Conservation (phyloP, 805 yeast species). For the Cyberlindnera mycetangii region DNA sequence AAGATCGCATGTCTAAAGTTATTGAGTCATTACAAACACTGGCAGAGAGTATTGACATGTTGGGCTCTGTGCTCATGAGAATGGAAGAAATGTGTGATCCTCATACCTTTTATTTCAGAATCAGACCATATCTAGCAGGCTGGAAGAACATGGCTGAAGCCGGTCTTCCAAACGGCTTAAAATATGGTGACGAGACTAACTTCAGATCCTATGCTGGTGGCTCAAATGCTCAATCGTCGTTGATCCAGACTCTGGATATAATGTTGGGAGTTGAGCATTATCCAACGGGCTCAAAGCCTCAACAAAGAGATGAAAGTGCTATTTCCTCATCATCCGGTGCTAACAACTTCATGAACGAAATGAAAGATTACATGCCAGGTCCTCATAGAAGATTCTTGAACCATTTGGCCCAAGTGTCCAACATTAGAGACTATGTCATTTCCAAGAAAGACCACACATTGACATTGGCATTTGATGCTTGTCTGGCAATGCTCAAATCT, state of each 20-base stretch:
- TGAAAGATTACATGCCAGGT: slow-evolving; percentile 90
- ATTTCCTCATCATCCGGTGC: slow-evolving; percentile 30
- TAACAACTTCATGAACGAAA: slow-evolving; percentile 67
- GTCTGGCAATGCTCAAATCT: slow-evolving; percentile 81
- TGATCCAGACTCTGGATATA: slow-evolving; percentile 83
- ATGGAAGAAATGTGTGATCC: slow-evolving; percentile 97
- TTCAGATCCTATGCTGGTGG: slow-evolving; percentile 78
- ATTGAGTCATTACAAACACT: slow-evolving; percentile 51
- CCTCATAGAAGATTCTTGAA: slow-evolving; percentile 73
- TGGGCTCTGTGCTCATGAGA: slow-evolving; percentile 69
- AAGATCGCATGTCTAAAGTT: slow-evolving; percentile 40
- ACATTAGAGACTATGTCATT: slow-evolving; percentile 62
- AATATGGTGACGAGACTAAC: slow-evolving; percentile 61
- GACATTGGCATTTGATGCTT: slow-evolving; percentile 76
- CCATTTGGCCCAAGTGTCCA: slow-evolving; percentile 54
- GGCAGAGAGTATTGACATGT: slow-evolving; percentile 71
- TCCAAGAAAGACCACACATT: slow-evolving; percentile 50
- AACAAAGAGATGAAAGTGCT: slow-evolving; percentile 16
- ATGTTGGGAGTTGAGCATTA: slow-evolving; percentile 72
- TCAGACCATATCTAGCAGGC: slow-evolving; percentile 90
- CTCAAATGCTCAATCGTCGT: slow-evolving; percentile 88
- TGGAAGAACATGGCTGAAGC: slow-evolving; percentile 90
- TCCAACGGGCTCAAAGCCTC: slow-evolving; percentile 62
- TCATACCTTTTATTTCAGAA: slow-evolving; percentile 79
- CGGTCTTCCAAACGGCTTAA: slow-evolving; percentile 77